Base-by-base conservation (phyloP, 257 asterid genomes). In the Solanum bukasovii region DNA sequence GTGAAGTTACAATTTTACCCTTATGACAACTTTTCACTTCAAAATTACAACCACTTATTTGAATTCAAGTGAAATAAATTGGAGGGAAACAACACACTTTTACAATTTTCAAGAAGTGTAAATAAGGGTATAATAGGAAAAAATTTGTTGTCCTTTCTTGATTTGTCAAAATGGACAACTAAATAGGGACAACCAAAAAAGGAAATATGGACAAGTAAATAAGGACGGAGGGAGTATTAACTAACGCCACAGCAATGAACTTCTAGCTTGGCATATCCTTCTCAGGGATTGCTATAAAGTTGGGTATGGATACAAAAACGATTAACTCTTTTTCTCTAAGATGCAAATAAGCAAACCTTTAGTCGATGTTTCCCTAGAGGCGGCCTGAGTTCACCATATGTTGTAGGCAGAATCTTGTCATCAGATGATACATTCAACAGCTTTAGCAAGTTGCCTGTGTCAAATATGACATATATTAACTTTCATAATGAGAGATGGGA, bases 361-460 rank as follows among this genome's bases (percentile, higher is more conserved):
- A 97, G 88, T 16, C 99, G 99, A 91, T 97, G 96, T 87, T 94
- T 94, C 84, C 99, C 99, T 70, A 97, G 98, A 90, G 99, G 99
- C 65, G 99, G 99, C 91, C 92, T 93, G 90, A 97, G 88, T 92
- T 95, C 98, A 88, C 99, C 99, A 90, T 94, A 97, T 10, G 99
- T 92, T 87, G 95, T 91, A 44, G 95, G 97, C 70, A 96, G 91
- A 79, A 93, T 84, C 92, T 92, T 97, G 87, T 92, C 98, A 87
- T 97, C 99, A 71, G 93, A 90, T 70, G 98, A 94, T 86, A 95
- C 91, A 87, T 90, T 92, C 92, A 97, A 91, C 90, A 97, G 94
- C 91, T 86, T 86, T 90, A 97, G 92, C 92, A 97, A 92, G 91
- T 96, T 93, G 84, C 95, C 99, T 97, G 96, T 87, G 89, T 61